Evolutionary conservation across 169 alveolate species (phyloP).

Genomic region (Babesia caballi): DNA sequence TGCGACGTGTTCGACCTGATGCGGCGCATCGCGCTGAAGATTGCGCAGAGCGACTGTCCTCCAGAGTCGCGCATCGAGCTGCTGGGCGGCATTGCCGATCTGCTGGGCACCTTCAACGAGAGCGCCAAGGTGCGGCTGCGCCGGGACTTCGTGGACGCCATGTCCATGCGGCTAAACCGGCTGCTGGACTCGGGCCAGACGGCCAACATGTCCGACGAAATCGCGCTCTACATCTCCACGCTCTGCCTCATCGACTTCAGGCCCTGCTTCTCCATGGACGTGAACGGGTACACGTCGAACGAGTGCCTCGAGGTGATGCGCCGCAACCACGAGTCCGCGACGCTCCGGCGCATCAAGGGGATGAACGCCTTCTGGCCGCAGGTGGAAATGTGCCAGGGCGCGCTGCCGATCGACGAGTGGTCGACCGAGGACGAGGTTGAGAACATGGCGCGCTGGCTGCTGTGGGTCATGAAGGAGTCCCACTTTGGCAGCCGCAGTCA

Average conservation of each 20-base stretch:
- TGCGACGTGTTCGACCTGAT: constrained; percentile 6
- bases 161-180: constrained; percentile 11
- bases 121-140: constrained; percentile 3
- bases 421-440: constrained; percentile 5
- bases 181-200: not conserved
- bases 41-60: not conserved
- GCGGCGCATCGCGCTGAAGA: not conserved
- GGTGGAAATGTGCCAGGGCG: constrained; percentile 9
- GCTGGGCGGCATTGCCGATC: not conserved
- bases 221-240: not conserved
- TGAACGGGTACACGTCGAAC: not conserved
- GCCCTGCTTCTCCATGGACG: not conserved
- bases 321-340: not conserved
- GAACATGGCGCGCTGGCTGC: constrained; percentile 11
- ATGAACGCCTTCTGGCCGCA: constrained; percentile 13
- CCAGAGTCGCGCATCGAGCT: constrained; percentile 7
- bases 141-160: constrained; percentile 10
- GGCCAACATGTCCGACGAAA: not conserved
- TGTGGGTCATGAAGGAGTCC: constrained; percentile 11
- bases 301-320: not conserved
- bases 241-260: constrained; percentile 10
- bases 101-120: constrained; percentile 12
- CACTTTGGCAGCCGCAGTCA: constrained; percentile 7
- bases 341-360: not conserved
- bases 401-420: not conserved